Percentiles rank a stretch among this genome's conserved stretches.
Evolutionary conservation across 495 filamentous ascomycete species (phyloP).

Genomic region (Penicillium tannophilum): DNA sequence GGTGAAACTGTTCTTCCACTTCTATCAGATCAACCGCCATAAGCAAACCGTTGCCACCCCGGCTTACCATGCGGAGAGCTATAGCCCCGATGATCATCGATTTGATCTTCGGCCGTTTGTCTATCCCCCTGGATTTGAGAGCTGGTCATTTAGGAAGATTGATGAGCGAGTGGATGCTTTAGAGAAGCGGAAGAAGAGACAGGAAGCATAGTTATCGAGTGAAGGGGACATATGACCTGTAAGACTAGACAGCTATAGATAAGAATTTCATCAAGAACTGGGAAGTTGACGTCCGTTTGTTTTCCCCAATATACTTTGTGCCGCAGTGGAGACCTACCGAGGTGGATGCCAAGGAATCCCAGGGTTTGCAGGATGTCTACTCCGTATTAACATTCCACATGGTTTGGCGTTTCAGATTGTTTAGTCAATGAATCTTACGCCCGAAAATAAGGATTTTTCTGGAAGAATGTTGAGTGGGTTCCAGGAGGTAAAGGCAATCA

Average conservation of each 20-base stretch:
- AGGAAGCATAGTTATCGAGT: conserved; percentile 4
- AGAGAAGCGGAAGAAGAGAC: conserved; percentile 12
- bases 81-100: conserved; percentile 16
- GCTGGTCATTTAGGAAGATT: conserved; percentile 17
- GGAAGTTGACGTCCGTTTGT: background rate
- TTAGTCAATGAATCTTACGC: background rate
- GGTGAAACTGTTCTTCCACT: conserved; percentile 18
- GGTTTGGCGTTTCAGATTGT: conserved; percentile 1
- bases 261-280: background rate
- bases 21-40: conserved; percentile 17
- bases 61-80: conserved; percentile 15
- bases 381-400: background rate
- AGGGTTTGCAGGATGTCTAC: background rate
- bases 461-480: too few species aligned
- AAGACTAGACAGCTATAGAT: too few species aligned
- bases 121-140: conserved; percentile 16
- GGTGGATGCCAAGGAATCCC: background rate
- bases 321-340: background rate
- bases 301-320: background rate
- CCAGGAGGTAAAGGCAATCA: background rate
- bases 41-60: conserved; percentile 18
- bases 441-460: background rate
- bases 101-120: conserved; percentile 17
- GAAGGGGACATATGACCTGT: background rate
- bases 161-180: conserved; percentile 13